A percentile compares a stretch with the other conserved stretches of the same genome.
phyloP scores from a whole-genome alignment of 805 yeast genomes.

The Pichia rugopelliculosa region DNA sequence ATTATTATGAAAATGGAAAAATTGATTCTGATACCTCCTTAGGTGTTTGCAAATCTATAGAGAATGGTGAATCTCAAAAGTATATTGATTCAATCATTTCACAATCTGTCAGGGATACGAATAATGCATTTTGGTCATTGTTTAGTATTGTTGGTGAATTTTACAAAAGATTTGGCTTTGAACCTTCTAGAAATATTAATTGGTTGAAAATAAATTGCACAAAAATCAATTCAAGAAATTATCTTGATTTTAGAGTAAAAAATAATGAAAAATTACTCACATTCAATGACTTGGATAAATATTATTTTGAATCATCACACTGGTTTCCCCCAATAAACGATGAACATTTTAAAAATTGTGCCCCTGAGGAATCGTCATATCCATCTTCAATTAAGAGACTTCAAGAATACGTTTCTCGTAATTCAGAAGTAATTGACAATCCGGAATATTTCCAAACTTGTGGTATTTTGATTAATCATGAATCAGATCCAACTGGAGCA shows the following conservation, averaged over 20 bases:
- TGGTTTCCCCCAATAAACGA: background rate
- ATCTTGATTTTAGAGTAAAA: background rate
- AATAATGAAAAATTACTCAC: background rate
- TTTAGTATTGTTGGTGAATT: slow-evolving; percentile 7
- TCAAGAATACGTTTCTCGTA: background rate
- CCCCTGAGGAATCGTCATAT: background rate
- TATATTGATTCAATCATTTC: background rate
- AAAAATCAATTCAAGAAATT: background rate
- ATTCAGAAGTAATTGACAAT: background rate
- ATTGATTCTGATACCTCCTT: background rate
- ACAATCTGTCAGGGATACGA: background rate
- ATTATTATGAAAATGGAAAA: slow-evolving; percentile 6
- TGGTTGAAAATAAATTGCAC: background rate
- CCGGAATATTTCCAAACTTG: background rate
- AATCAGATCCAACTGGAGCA: background rate
- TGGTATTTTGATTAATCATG: slow-evolving; percentile 1
- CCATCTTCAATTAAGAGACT: background rate
- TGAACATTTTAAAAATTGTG: background rate
- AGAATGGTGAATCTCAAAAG: background rate
- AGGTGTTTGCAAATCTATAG: background rate
- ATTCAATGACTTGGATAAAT: background rate
- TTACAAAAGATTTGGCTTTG: slow-evolving; percentile 9
- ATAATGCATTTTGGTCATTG: slow-evolving; percentile 5
- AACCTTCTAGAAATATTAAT: background rate
- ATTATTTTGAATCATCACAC: background rate